A percentile compares a stretch with the other conserved stretches of the same genome.
phyloP scores from a whole-genome alignment of 768 basidiomycete genomes.

The Pisolithus tinctorius region DNA sequence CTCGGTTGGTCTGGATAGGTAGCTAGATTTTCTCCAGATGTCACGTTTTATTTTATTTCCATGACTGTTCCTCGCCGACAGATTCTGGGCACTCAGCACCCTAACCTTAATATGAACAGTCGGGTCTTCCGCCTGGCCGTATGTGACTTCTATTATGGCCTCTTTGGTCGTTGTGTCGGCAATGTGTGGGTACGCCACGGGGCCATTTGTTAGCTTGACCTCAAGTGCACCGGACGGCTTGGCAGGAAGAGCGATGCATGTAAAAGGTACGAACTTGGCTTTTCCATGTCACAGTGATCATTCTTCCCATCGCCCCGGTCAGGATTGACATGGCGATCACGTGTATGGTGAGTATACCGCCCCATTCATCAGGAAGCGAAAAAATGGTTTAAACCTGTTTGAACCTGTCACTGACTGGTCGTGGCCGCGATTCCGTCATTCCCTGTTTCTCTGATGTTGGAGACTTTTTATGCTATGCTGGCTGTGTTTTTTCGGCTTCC shows the following conservation, averaged over 20 bases:
- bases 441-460: no score
- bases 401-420: no score
- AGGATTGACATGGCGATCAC: slow-evolving; percentile 5
- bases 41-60: slow-evolving; percentile 5
- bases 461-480: background rate
- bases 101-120: slow-evolving; percentile 33
- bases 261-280: background rate
- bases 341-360: background rate
- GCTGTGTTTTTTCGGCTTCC: background rate
- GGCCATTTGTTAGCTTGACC: slow-evolving; percentile 4
- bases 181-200: slow-evolving; percentile 30
- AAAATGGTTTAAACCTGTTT: no score
- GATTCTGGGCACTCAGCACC: slow-evolving; percentile 33
- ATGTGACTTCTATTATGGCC: slow-evolving; percentile 18
- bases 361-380: no score
- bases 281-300: no score
- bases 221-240: slow-evolving; percentile 3
- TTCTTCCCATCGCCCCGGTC: background rate
- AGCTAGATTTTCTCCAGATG: slow-evolving; percentile 2
- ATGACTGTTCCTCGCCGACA: slow-evolving; percentile 7
- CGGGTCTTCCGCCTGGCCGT: slow-evolving; percentile 41
- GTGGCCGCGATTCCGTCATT: no score
- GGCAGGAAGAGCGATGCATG: slow-evolving; percentile 6
- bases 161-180: slow-evolving; percentile 29
- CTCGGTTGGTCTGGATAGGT: slow-evolving; percentile 3